Conservation (phyloP, 257 asterid species). For the Forsythia viridissima region DNA sequence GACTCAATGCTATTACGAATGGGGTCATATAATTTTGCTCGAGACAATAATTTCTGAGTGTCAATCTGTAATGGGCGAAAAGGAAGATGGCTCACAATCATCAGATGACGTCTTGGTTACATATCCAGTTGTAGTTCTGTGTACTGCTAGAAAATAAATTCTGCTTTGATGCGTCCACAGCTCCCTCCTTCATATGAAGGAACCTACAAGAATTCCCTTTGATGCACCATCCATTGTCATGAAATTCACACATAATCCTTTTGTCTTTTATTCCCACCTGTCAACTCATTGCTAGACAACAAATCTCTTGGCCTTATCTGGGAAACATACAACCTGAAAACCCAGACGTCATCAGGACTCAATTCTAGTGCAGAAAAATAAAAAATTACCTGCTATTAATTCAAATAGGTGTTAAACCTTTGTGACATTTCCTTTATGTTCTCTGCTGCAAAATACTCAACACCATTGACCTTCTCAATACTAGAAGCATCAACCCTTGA, state of each 20-base stretch:
- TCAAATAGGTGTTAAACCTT: slow-evolving; percentile 47
- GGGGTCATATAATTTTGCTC: slow-evolving; percentile 47
- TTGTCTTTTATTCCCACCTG: slow-evolving; percentile 51
- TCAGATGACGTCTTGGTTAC: slow-evolving; percentile 33
- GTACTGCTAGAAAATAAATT: no score
- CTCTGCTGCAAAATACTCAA: slow-evolving; percentile 25
- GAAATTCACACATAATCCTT: slow-evolving; percentile 64
- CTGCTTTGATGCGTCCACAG: slow-evolving; percentile 28
- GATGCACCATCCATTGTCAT: slow-evolving; percentile 92
- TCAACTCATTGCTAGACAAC: slow-evolving; percentile 42
- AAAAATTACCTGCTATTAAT: slow-evolving; percentile 9
- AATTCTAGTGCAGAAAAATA: slow-evolving; percentile 25
- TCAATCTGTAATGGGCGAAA: slow-evolving; percentile 65
- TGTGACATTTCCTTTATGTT: slow-evolving; percentile 34
- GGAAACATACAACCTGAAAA: slow-evolving; percentile 58
- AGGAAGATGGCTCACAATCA: slow-evolving; percentile 82
- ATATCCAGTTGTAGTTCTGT: slow-evolving; percentile 10
- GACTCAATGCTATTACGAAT: slow-evolving; percentile 42
- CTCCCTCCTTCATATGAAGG: slow-evolving; percentile 64
- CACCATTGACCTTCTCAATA: slow-evolving; percentile 30
- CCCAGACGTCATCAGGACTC: slow-evolving; percentile 34
- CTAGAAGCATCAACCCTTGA: slow-evolving; percentile 29
- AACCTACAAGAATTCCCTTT: slow-evolving; percentile 80
- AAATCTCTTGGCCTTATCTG: slow-evolving; percentile 52
- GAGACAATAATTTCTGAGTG: slow-evolving; percentile 48